phyloP scores from a whole-genome alignment of 148 eudicot genomes.

The Rhododendron mucronatum region DNA sequence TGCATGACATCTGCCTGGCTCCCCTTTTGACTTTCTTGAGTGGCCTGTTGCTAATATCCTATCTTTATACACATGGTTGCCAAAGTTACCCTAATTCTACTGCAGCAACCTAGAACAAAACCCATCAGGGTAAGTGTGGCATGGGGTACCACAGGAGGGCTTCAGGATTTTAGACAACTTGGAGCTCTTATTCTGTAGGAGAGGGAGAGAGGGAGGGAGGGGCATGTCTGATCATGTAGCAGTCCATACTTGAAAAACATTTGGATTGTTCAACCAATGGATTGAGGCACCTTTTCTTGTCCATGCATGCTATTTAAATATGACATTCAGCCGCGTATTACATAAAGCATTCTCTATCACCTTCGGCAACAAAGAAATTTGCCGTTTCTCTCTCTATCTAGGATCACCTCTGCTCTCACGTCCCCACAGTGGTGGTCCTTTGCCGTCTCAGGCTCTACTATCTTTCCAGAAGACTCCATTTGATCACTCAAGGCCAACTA shows the following conservation, averaged over 20 bases:
- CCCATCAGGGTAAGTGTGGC: background rate
- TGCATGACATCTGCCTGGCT: background rate
- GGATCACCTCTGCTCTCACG: background rate
- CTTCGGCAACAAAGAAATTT: background rate
- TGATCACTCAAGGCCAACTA: background rate
- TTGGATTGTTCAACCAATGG: background rate
- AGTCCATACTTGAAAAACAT: background rate
- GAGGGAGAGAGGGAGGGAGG: background rate
- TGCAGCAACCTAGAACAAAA: background rate
- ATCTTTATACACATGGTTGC: background rate
- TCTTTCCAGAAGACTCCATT: background rate
- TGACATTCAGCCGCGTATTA: background rate
- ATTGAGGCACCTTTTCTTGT: background rate
- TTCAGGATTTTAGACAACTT: background rate
- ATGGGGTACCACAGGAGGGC: background rate
- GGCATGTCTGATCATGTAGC: background rate
- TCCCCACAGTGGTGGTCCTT: background rate
- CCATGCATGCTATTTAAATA: background rate
- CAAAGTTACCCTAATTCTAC: background rate
- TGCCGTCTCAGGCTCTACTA: background rate
- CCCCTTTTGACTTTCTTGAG: background rate
- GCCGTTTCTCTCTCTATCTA: background rate
- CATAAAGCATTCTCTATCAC: background rate
- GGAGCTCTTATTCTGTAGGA: background rate
- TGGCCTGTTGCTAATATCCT: background rate